Percentiles rank a stretch among this genome's conserved stretches.
Conservation (phyloP, 441 rosid species). For the Euphorbia schlechtendalii region DNA sequence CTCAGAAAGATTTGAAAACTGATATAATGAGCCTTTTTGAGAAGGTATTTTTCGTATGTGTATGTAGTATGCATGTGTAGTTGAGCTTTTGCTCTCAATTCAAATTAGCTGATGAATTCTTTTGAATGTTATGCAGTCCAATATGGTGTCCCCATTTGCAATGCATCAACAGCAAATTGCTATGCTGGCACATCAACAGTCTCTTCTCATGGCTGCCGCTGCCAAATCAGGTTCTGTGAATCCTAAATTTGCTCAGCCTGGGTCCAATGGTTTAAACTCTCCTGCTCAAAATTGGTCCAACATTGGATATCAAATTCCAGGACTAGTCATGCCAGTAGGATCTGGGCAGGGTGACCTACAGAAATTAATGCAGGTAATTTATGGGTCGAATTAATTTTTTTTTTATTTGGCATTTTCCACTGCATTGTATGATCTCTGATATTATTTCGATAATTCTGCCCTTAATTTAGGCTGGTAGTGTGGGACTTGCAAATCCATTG, state of each 20-base stretch:
- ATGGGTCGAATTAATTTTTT: slow-evolving; percentile 7
- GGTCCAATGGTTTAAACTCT: slow-evolving; percentile 41
- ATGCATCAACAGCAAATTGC: slow-evolving; percentile 96
- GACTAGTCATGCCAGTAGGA: slow-evolving; percentile 49
- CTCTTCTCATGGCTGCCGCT: slow-evolving; percentile 87
- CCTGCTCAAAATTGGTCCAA: slow-evolving; percentile 60
- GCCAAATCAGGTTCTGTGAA: slow-evolving; percentile 55
- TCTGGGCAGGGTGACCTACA: slow-evolving; percentile 54
- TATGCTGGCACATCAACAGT: slow-evolving; percentile 89
- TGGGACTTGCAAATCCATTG: slow-evolving; percentile 32
- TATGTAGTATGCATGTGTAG: background rate
- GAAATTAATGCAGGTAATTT: slow-evolving; percentile 73
- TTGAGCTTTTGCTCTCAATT: background rate
- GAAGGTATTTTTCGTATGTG: slow-evolving; percentile 47
- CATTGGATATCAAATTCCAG: slow-evolving; percentile 63
- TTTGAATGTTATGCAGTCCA: slow-evolving; percentile 49
- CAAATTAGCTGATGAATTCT: slow-evolving; percentile 11
- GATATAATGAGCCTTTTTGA: slow-evolving; percentile 99
- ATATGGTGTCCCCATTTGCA: slow-evolving; percentile 86
- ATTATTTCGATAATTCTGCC: slow-evolving; percentile 18
- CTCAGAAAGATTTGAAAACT: slow-evolving; percentile 74
- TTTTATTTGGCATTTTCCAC: slow-evolving; percentile 17
- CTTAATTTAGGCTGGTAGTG: slow-evolving; percentile 40
- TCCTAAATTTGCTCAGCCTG: slow-evolving; percentile 37
- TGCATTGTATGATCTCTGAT: slow-evolving; percentile 17